These are phyloP conservation scores for Udeniomyces megalosporus DNA, from an alignment of 768 basidiomycete species.

Conservation along the genomic window DNA sequence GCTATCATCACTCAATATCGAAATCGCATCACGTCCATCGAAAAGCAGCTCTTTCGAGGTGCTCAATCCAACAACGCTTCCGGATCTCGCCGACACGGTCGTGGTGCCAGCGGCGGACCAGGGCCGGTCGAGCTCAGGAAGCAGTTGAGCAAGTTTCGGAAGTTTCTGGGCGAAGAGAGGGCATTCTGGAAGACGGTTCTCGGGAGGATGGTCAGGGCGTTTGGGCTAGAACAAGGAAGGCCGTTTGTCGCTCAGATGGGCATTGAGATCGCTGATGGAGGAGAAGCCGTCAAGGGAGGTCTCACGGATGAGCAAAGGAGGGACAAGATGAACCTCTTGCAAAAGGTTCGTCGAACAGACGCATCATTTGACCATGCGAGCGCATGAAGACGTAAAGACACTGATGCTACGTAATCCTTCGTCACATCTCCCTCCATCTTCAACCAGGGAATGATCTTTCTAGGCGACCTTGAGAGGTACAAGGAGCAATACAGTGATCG, in stretches of 20 bases:
- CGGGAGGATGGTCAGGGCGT: slow-evolving; percentile 54
- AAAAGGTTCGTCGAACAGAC: slow-evolving; percentile 20
- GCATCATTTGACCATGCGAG: too few relatives aligned
- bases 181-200: slow-evolving; percentile 77
- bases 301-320: neutral
- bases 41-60: neutral
- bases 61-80: neutral
- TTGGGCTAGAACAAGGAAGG: slow-evolving; percentile 49
- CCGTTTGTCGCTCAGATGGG: slow-evolving; percentile 44
- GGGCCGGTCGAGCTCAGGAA: slow-evolving; percentile 66
- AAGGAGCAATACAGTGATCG: slow-evolving; percentile 69
- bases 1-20: slow-evolving; percentile 70
- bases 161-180: slow-evolving; percentile 78
- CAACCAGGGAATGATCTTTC: slow-evolving; percentile 41
- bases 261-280: slow-evolving; percentile 27
- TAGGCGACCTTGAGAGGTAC: slow-evolving; percentile 90
- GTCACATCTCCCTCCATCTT: too few relatives aligned
- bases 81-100: slow-evolving; percentile 1
- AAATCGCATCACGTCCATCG: slow-evolving; percentile 41
- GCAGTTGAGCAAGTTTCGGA: slow-evolving; percentile 68
- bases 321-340: slow-evolving; percentile 8
- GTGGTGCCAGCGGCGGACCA: slow-evolving; percentile 14
- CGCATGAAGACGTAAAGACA: too few relatives aligned
- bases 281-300: neutral
- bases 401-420: too few relatives aligned